These are phyloP conservation scores for Colletotrichum sp. DNA, from an alignment of 2,329 filamentous ascomycete species.

Conservation along the genomic window DNA sequence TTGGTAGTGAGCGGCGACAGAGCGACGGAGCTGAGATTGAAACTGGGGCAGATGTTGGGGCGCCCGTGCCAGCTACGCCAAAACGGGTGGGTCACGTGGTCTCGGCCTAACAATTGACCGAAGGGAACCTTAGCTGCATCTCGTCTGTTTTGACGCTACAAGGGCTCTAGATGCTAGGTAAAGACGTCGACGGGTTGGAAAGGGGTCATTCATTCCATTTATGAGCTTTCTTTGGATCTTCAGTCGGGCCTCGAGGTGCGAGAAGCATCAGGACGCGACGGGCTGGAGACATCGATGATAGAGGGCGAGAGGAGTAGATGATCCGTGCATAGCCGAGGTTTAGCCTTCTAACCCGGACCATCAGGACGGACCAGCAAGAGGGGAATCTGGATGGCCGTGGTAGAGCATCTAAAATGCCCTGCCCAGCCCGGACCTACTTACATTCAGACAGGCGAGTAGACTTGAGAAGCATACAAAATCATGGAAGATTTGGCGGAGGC, in stretches of 20 bases:
- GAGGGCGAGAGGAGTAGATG: not conserved
- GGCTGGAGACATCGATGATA: not conserved
- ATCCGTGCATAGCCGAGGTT: not conserved
- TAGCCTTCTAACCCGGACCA: conserved; percentile 1
- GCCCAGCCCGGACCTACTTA: not conserved
- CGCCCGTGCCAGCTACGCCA: not conserved
- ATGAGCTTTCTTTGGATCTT: not conserved
- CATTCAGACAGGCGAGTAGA: not conserved
- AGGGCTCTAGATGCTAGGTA: not conserved
- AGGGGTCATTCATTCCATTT: not conserved
- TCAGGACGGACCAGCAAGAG: not conserved
- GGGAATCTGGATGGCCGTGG: not conserved
- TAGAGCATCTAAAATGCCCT: not conserved
- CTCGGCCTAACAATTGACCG: conserved; percentile 14
- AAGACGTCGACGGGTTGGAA: not conserved
- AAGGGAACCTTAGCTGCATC: not conserved
- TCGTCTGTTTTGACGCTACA: not conserved
- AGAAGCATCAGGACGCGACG: not conserved
- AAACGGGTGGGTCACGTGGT: not conserved
- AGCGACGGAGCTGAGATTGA: conserved; percentile 4
- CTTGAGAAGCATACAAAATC: not conserved
- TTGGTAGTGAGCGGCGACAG: conserved; percentile 45
- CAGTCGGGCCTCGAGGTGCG: not conserved
- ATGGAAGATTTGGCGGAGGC: not conserved
- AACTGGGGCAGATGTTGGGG: conserved; percentile 17